phyloP scores from a whole-genome alignment of 1,284 basidiomycete genomes.

The Athelia sp. region DNA sequence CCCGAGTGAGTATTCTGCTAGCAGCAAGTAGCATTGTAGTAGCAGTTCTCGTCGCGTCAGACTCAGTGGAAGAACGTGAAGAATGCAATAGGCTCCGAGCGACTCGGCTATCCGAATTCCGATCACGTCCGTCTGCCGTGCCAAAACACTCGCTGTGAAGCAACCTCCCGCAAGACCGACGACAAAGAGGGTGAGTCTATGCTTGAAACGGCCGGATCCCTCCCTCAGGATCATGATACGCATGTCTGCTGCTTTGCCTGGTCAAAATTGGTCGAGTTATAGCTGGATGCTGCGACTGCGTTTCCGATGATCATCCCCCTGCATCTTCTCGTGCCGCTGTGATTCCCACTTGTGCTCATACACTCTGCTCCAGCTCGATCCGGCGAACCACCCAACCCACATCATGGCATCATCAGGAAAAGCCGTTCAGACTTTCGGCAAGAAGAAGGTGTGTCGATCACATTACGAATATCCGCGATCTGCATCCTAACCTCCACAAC shows the following conservation, averaged over 20 bases:
- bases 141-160: too few relatives aligned
- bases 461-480: too few relatives aligned
- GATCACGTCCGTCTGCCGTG: too few relatives aligned
- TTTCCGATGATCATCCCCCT: constrained; percentile 30
- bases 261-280: constrained; percentile 13
- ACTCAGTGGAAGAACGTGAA: too few relatives aligned
- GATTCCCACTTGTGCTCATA: background rate
- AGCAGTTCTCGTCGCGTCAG: background rate
- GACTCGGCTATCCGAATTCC: too few relatives aligned
- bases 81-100: too few relatives aligned
- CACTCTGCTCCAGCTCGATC: constrained; percentile 7
- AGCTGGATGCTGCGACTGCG: constrained; percentile 33
- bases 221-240: constrained; percentile 1
- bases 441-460: constrained; percentile 83
- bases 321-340: constrained; percentile 3
- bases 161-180: constrained; percentile 26
- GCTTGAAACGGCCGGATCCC: constrained; percentile 9
- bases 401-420: constrained; percentile 75
- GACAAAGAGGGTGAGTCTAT: constrained; percentile 36
- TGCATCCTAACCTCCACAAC: background rate
- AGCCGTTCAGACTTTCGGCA: constrained; percentile 96
- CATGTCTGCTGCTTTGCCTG: background rate
- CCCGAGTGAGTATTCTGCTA: constrained; percentile 4
- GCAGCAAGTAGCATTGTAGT: constrained; percentile 1
- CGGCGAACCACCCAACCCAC: constrained; percentile 12